A percentile compares a stretch with the other conserved stretches of the same genome.
Evolutionary conservation across 305 asterid species (phyloP).

Genomic region (Fraxinus angustifolia): DNA sequence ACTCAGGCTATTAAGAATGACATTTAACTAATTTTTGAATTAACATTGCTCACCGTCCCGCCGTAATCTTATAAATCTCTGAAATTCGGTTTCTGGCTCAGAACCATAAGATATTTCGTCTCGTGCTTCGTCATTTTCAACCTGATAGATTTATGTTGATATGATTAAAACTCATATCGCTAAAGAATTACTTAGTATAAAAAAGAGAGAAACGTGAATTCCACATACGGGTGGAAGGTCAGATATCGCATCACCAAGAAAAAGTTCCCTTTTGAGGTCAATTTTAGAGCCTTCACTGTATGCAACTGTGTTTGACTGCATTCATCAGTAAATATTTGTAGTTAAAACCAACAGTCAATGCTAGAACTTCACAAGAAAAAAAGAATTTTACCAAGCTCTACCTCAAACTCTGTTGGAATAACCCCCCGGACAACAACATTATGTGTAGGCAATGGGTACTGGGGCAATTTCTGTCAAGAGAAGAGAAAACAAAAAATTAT

Average conservation of each 20-base stretch:
- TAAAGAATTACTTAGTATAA: not conserved
- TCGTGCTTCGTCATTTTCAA: constrained; percentile 29
- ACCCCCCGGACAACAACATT: constrained; percentile 19
- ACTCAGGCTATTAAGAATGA: not conserved
- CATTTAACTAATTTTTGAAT: not conserved
- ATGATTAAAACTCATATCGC: not conserved
- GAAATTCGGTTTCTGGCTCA: constrained; percentile 27
- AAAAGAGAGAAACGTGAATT: not conserved
- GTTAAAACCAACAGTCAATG: not conserved
- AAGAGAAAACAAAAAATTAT: not conserved
- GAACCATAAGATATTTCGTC: constrained; percentile 32
- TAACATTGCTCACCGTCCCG: constrained; percentile 30
- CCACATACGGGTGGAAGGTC: constrained; percentile 34
- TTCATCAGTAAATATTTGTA: not conserved
- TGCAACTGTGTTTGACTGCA: constrained; percentile 36
- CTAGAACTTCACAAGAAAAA: not conserved
- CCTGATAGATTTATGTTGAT: constrained; percentile 9
- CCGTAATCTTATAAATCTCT: constrained; percentile 29
- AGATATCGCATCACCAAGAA: constrained; percentile 35
- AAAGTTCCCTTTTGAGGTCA: constrained; percentile 22
- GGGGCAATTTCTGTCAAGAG: constrained; percentile 30
- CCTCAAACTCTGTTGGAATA: not conserved
- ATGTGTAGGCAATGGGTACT: constrained; percentile 44
- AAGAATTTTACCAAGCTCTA: not conserved
- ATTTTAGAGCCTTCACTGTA: constrained; percentile 24